phyloP scores from a whole-genome alignment of 495 filamentous ascomycete species.

The Alectoria sarmentosa region DNA sequence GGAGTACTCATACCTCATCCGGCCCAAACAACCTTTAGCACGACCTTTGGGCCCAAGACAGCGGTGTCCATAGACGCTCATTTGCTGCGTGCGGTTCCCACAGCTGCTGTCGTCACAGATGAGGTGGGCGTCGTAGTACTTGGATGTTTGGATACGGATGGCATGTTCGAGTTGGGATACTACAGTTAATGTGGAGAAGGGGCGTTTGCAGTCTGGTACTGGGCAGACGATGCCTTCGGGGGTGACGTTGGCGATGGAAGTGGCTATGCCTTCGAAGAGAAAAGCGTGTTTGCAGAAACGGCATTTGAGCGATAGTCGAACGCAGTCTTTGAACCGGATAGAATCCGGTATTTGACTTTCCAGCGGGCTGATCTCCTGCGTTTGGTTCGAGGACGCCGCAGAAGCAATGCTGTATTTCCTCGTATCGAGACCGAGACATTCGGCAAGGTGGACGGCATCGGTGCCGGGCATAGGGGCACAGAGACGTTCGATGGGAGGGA shows the following conservation, averaged over 20 bases:
- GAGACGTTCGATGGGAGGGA: constrained; percentile 95
- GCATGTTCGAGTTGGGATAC: constrained; percentile 81
- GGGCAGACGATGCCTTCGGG: constrained; percentile 70
- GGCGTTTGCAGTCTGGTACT: constrained; percentile 49
- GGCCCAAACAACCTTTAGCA: constrained; percentile 72
- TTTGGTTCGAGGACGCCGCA: constrained; percentile 41
- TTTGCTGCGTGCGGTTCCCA: constrained; percentile 80
- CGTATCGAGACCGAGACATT: constrained; percentile 86
- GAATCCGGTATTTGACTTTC: constrained; percentile 89
- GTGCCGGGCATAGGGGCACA: constrained; percentile 94
- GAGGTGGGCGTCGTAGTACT: constrained; percentile 89
- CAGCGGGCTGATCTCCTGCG: constrained; percentile 67
- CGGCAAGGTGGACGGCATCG: constrained; percentile 77
- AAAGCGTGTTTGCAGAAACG: constrained; percentile 65
- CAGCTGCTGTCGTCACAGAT: constrained; percentile 84
- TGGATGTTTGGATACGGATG: constrained; percentile 65
- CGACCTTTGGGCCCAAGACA: constrained; percentile 83
- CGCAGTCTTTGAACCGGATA: constrained; percentile 72
- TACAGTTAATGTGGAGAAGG: constrained; percentile 63
- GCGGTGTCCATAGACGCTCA: constrained; percentile 83
- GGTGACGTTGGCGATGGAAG: constrained; percentile 51
- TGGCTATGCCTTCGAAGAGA: constrained; percentile 65
- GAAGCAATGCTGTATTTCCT: constrained; percentile 73
- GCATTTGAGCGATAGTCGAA: constrained; percentile 69
- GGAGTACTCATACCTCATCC: constrained; percentile 81